Evolutionary conservation across 106 monocot genomes (phyloP).

Genomic region (Allium sativum): DNA sequence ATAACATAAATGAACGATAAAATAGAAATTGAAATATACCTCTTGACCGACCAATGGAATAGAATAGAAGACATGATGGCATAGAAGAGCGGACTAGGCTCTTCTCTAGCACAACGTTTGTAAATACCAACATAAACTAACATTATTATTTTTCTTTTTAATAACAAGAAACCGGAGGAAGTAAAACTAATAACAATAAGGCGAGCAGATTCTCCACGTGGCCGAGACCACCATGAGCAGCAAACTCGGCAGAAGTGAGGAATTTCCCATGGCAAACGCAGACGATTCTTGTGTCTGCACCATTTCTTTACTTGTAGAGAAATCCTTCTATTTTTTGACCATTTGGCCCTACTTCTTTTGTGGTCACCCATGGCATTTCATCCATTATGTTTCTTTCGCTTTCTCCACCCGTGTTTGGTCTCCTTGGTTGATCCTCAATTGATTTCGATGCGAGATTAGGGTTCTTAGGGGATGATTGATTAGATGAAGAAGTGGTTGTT

Average conservation of each 20-base stretch:
- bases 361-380: constrained; percentile 38
- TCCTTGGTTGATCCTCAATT: not conserved
- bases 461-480: not conserved
- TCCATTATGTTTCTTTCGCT: constrained; percentile 26
- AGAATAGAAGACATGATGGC: not conserved
- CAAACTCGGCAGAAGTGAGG: constrained; percentile 39
- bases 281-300: constrained; percentile 30
- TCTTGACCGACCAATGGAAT: not conserved
- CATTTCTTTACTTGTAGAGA: constrained; percentile 28
- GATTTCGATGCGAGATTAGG: not conserved
- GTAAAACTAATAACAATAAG: constrained; percentile 26
- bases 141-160: no score
- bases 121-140: no score
- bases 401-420: constrained; percentile 3
- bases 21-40: not conserved
- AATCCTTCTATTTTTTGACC: constrained; percentile 34
- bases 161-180: constrained; percentile 3
- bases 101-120: no score
- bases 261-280: constrained; percentile 38
- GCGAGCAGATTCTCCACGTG: constrained; percentile 25
- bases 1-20: not conserved
- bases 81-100: no score
- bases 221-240: constrained; percentile 31
- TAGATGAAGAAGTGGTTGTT: not conserved
- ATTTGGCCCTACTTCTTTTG: constrained; percentile 28